Evolutionary conservation across 306 rosid genomes (phyloP).

Genomic region (Phaseolus lunatus): DNA sequence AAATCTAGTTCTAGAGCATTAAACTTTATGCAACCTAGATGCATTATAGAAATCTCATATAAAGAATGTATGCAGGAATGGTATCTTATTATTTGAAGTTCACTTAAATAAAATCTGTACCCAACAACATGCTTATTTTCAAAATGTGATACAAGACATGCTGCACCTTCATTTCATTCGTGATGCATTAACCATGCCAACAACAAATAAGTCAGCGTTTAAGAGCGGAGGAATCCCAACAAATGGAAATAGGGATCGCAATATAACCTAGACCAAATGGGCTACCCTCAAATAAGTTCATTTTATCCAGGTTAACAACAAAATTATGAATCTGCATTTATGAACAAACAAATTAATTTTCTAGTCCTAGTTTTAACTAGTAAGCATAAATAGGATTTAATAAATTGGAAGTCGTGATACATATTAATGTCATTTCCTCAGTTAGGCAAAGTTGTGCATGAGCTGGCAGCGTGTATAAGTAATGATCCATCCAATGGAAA

Average conservation of each 20-base stretch:
- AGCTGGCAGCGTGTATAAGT: constrained; percentile 20
- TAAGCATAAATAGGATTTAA: constrained; percentile 26
- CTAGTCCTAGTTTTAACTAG: constrained; percentile 4
- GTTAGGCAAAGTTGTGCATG: constrained; percentile 2
- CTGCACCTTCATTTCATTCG: neutral
- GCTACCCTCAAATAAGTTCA: neutral
- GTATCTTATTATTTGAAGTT: constrained; percentile 14
- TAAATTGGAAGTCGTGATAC: neutral
- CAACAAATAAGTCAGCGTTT: neutral
- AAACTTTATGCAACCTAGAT: constrained; percentile 29
- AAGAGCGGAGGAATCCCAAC: neutral
- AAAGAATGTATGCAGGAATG: constrained; percentile 16
- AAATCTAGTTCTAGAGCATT: constrained; percentile 5
- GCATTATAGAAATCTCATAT: constrained; percentile 15
- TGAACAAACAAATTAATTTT: constrained; percentile 18
- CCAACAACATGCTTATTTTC: constrained; percentile 16
- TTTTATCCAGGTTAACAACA: constrained; percentile 19
- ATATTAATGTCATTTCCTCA: constrained; percentile 19
- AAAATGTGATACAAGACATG: neutral
- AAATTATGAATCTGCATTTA: constrained; percentile 12
- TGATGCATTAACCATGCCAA: neutral
- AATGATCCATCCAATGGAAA: constrained; percentile 35
- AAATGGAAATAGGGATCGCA: neutral
- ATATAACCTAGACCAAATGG: neutral
- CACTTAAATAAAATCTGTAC: constrained; percentile 14